These are phyloP conservation scores for Hypomontagnella submonticulosa DNA, from an alignment of 495 filamentous ascomycete genomes.

Conservation along the genomic window DNA sequence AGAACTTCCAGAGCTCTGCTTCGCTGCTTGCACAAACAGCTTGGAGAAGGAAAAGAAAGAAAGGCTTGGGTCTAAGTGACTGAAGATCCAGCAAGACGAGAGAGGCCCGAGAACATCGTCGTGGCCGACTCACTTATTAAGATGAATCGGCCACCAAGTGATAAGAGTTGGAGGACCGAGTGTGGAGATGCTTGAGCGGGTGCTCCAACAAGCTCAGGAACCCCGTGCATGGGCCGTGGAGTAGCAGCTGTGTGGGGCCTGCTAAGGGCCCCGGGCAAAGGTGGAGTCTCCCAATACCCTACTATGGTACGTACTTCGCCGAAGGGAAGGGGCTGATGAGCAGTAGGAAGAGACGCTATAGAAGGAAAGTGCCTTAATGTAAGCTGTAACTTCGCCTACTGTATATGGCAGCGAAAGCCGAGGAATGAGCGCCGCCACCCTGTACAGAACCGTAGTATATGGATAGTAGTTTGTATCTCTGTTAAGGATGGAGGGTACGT, in stretches of 20 bases:
- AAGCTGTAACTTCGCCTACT: constrained; percentile 13
- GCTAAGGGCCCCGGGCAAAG: constrained; percentile 18
- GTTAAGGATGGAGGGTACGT: constrained; percentile 29
- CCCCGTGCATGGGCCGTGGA: constrained; percentile 39
- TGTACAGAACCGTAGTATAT: constrained; percentile 16
- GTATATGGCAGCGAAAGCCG: constrained; percentile 16
- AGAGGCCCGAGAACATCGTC: constrained; percentile 21
- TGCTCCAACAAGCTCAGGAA: constrained; percentile 30
- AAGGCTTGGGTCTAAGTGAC: constrained; percentile 57
- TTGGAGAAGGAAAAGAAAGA: constrained; percentile 31
- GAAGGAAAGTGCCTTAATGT: background rate
- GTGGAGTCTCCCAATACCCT: constrained; percentile 12
- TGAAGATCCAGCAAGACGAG: constrained; percentile 49
- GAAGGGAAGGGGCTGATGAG: constrained; percentile 2
- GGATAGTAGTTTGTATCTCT: constrained; percentile 22
- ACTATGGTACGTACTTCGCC: constrained; percentile 12
- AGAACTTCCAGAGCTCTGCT: constrained; percentile 67
- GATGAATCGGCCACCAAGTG: constrained; percentile 20
- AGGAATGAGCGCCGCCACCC: constrained; percentile 10
- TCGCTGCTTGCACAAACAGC: constrained; percentile 46
- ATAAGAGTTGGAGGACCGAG: constrained; percentile 36
- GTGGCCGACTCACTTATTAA: constrained; percentile 35
- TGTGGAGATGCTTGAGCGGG: constrained; percentile 32
- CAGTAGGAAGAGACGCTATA: background rate
- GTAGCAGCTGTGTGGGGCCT: constrained; percentile 33